phyloP scores from a whole-genome alignment of 345 rosid species.

The Syzygium aromaticum region DNA sequence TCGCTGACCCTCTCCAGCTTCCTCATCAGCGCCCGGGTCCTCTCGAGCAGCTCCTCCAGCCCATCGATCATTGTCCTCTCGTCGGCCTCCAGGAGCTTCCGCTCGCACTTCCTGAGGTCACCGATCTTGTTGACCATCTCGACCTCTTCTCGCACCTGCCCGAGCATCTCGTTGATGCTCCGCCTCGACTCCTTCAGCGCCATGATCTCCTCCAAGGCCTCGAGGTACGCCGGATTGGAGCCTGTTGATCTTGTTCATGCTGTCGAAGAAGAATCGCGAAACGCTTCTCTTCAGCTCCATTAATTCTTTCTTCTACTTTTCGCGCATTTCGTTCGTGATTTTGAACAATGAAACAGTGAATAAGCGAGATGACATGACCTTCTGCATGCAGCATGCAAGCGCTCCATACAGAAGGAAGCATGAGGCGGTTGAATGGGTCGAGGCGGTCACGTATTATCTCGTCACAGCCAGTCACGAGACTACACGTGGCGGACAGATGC shows the following conservation, averaged over 20 bases:
- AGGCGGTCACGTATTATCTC: background rate
- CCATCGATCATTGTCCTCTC: background rate
- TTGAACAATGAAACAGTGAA: background rate
- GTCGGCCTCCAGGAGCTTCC: constrained; percentile 1
- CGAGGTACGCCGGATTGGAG: background rate
- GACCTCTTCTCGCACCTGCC: background rate
- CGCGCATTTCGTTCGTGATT: background rate
- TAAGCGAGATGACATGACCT: background rate
- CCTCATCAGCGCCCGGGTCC: background rate
- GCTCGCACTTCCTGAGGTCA: background rate
- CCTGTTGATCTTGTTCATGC: constrained; percentile 3
- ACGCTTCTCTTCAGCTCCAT: background rate
- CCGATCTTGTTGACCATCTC: background rate
- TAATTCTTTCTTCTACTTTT: background rate
- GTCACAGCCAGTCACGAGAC: background rate
- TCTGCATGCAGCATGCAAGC: background rate
- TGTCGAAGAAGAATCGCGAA: background rate
- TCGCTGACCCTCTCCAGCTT: constrained; percentile 2
- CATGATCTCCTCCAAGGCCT: background rate
- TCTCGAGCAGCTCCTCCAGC: background rate
- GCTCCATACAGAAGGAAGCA: background rate
- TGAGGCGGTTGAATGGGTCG: background rate
- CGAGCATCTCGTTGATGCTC: constrained; percentile 1
- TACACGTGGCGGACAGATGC: background rate
- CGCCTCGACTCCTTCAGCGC: background rate